phyloP scores from a whole-genome alignment of 331 rosid species.

The Stylosanthes scabra region DNA sequence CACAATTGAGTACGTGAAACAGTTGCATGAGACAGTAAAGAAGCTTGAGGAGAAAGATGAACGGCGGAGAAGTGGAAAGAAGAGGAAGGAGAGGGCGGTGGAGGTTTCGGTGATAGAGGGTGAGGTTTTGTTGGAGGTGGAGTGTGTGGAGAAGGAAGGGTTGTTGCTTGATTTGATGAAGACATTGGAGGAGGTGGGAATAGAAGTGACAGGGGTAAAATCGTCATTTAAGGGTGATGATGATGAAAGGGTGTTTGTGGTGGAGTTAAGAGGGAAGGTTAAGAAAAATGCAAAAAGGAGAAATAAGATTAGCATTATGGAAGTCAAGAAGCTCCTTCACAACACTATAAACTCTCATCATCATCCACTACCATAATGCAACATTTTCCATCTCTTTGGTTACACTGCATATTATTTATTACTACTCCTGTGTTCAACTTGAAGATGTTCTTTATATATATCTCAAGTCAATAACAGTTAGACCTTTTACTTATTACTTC shows the following conservation, averaged over 20 bases:
- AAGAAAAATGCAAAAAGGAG: slow-evolving; percentile 55
- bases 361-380: neutral
- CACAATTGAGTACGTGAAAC: slow-evolving; percentile 74
- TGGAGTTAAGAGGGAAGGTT: slow-evolving; percentile 69
- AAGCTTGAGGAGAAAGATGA: slow-evolving; percentile 53
- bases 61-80: slow-evolving; percentile 17
- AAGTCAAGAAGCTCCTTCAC: slow-evolving; percentile 69
- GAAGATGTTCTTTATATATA: too few relatives aligned
- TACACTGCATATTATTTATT: too few relatives aligned
- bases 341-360: slow-evolving; percentile 53
- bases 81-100: slow-evolving; percentile 41
- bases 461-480: too few relatives aligned
- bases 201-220: slow-evolving; percentile 55
- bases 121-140: slow-evolving; percentile 69
- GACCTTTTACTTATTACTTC: too few relatives aligned
- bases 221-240: slow-evolving; percentile 23
- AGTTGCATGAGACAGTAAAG: slow-evolving; percentile 54
- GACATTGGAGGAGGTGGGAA: slow-evolving; percentile 53
- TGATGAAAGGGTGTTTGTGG: slow-evolving; percentile 40
- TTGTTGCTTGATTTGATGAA: slow-evolving; percentile 65
- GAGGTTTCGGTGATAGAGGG: slow-evolving; percentile 76
- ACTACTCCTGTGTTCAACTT: too few relatives aligned
- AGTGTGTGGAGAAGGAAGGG: slow-evolving; percentile 68
- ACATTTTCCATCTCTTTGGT: too few relatives aligned
- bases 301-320: slow-evolving; percentile 62